Evolutionary conservation across 371 early-diverging fungal species (phyloP), one percentile per base, ranked within the genome.

Genomic region (Basidiobolus heterosporus): DNA sequence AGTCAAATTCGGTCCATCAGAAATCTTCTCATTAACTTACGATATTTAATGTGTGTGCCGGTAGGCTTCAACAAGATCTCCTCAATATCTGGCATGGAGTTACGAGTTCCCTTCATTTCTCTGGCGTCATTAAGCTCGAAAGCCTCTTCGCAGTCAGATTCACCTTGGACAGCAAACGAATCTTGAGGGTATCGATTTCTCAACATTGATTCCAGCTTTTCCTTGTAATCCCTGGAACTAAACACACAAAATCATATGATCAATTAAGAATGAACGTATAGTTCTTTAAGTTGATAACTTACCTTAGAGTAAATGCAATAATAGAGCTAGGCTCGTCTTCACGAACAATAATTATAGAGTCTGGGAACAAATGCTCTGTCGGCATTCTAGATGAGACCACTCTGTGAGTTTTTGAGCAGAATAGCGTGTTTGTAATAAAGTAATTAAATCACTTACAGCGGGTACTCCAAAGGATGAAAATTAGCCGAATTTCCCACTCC

Each of bases 281-380:
- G n/a, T n/a, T 40, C 18, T 16, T 24, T 14, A n/a, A 15, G 30
- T 2, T 39, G 17, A n/a, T n/a, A 17, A 2, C 46, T 16, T 44
- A 75, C 56, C 67, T 64, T 23, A 93, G 63, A 5, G 91, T 77
- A 50, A 82, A 82, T 0, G 96, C 88, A 23, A 95, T 80, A 43
- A 95, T 86, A 0, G 92, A 90, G 52, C 85, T 85, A 2, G 91
- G 92, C 54, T 95, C 93, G 38, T 87, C 82, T 59, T 93, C 93
- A 35, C 91, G 70, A 1, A 92, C 78, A 21, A 92, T 73, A 36
- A 92, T 75, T 14, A 67, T 65, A 0, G 88, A 90, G 38, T 82
- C 86, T 0, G 75, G 68, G 51, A 91, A 78, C 1, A 94, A 66
- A 52, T 94, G 94, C 41, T 88, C 89, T 2, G 78, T 78, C 0